Evolutionary conservation across 352 stramenopile genomes (phyloP).

Genomic region (Phytopythium litorale): DNA sequence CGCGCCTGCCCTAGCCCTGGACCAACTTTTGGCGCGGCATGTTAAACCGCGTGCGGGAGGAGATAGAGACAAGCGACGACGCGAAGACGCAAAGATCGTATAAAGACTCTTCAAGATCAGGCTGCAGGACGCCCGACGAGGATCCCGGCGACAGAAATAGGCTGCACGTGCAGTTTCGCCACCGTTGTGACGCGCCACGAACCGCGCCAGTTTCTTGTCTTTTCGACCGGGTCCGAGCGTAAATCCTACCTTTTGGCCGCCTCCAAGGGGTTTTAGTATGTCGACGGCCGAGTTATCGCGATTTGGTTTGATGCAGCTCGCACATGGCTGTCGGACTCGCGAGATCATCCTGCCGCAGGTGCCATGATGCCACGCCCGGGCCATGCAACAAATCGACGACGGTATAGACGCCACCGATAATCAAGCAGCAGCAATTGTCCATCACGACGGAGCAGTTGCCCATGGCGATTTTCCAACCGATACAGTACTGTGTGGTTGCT

Average conservation of each 20-base stretch:
- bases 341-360: not conserved
- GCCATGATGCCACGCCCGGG: not conserved
- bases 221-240: not conserved
- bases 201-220: not conserved
- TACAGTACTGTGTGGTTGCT: too few species aligned
- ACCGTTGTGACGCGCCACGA: not conserved
- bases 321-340: not conserved
- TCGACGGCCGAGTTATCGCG: not conserved
- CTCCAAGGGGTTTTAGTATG: not conserved
- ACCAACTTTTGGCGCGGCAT: not conserved
- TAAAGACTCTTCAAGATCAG: constrained; percentile 5
- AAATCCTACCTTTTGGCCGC: not conserved
- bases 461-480: not conserved
- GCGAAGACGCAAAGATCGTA: not conserved
- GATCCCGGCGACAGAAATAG: not conserved
- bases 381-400: constrained; percentile 5
- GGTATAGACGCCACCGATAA: not conserved
- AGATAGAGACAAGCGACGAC: not conserved
- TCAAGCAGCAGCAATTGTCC: not conserved
- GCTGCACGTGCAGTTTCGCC: not conserved
- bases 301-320: not conserved
- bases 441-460: not conserved
- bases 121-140: not conserved
- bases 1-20: not conserved
- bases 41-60: not conserved